These are phyloP conservation scores for Kewa caespitosa DNA, from an alignment of 179 eudicot genomes.

Conservation along the genomic window DNA sequence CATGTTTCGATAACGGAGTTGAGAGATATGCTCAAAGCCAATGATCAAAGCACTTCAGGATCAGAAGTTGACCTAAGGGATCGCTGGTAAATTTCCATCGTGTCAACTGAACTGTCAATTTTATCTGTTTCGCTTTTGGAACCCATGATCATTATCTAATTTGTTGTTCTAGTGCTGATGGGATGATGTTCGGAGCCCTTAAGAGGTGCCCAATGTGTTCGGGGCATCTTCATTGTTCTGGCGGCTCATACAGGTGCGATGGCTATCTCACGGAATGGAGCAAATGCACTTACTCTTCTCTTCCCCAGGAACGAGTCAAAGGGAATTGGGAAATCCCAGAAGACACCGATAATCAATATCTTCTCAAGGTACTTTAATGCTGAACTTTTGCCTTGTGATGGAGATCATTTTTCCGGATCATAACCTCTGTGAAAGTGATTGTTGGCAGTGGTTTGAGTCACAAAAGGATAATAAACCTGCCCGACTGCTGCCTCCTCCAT, in stretches of 20 bases:
- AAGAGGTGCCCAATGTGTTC: slow-evolving; percentile 64
- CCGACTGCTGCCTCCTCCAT: slow-evolving; percentile 60
- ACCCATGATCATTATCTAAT: neutral
- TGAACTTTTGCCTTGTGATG: neutral
- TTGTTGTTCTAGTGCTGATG: slow-evolving; percentile 76
- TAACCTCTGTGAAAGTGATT: slow-evolving; percentile 20
- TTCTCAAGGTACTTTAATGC: slow-evolving; percentile 55
- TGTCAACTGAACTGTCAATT: neutral
- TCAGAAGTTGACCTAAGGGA: slow-evolving; percentile 87
- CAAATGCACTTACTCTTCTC: slow-evolving; percentile 76
- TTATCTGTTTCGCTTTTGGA: neutral
- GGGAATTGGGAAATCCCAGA: slow-evolving; percentile 91
- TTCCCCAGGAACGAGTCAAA: slow-evolving; percentile 65
- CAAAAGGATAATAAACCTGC: slow-evolving; percentile 65
- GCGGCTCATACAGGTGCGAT: slow-evolving; percentile 75
- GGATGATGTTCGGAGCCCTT: slow-evolving; percentile 92
- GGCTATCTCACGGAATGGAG: slow-evolving; percentile 89
- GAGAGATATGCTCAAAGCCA: slow-evolving; percentile 86
- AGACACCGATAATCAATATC: slow-evolving; percentile 67
- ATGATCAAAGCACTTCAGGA: slow-evolving; percentile 74
- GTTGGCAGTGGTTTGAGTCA: slow-evolving; percentile 79
- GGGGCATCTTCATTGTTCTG: slow-evolving; percentile 68
- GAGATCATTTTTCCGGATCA: slow-evolving; percentile 6
- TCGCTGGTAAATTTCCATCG: slow-evolving; percentile 62
- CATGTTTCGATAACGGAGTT: slow-evolving; percentile 65